Conservation (phyloP, 2,329 filamentous ascomycete species). For the Ciborinia camelliae region DNA sequence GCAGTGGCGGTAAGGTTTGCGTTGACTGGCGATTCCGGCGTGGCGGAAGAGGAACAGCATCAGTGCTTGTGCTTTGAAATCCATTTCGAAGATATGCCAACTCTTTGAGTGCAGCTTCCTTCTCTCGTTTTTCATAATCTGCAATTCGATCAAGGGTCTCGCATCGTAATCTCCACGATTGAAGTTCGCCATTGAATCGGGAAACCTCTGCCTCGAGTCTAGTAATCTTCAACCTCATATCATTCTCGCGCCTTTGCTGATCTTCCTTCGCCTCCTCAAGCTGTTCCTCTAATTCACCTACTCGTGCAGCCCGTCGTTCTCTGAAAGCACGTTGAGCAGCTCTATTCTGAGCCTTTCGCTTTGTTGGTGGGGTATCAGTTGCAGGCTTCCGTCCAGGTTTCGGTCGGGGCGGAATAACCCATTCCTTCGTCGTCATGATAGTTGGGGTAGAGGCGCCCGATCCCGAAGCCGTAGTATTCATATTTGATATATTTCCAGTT, state of each 20-base stretch:
- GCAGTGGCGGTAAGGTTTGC: conserved; percentile 21
- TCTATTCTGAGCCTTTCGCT: conserved; percentile 91
- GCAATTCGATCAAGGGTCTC: conserved; percentile 37
- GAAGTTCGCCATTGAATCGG: conserved; percentile 48
- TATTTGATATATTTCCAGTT: conserved; percentile 25
- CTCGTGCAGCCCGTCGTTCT: conserved; percentile 78
- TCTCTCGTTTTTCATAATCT: conserved; percentile 41
- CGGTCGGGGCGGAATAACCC: conserved; percentile 78
- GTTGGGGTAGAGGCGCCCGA: conserved; percentile 41
- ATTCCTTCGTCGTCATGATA: conserved; percentile 75
- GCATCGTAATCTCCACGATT: conserved; percentile 37
- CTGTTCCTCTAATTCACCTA: conserved; percentile 70
- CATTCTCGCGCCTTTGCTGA: conserved; percentile 55
- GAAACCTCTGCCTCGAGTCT: conserved; percentile 64
- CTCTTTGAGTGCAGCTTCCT: conserved; percentile 44
- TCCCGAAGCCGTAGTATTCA: conserved; percentile 28
- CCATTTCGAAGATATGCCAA: conserved; percentile 39
- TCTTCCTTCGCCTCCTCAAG: conserved; percentile 58
- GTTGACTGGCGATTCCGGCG: conserved; percentile 29
- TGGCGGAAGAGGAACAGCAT: conserved; percentile 43
- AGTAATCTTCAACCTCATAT: conserved; percentile 52
- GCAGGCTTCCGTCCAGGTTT: conserved; percentile 93
- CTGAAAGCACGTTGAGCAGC: conserved; percentile 88
- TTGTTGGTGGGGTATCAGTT: conserved; percentile 87
- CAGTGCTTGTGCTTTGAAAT: conserved; percentile 35